Evolutionary conservation across 441 rosid genomes (phyloP).

Genomic region (Rhodomyrtus psidioides): DNA sequence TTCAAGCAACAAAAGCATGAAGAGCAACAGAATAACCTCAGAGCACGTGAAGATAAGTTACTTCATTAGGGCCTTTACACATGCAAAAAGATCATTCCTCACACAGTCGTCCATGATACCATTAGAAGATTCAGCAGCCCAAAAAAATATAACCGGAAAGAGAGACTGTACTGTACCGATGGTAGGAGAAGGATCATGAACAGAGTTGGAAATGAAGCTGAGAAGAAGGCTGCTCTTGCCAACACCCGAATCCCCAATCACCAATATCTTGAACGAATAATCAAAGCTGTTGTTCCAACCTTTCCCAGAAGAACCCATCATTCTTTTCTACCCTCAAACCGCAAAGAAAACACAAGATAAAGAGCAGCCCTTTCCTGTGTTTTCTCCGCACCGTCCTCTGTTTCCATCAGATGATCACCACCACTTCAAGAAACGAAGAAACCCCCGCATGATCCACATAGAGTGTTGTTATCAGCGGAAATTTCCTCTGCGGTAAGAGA

Average conservation of each 20-base stretch:
- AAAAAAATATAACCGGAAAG: no score
- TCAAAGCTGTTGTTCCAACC: neutral
- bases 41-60: neutral
- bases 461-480: neutral
- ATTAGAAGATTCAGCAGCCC: no score
- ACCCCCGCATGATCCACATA: neutral
- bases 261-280: constrained; percentile 3
- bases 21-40: neutral
- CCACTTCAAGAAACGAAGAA: neutral
- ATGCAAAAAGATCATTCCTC: neutral
- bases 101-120: neutral
- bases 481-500: neutral
- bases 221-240: constrained; percentile 6
- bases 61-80: neutral
- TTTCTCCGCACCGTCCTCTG: neutral
- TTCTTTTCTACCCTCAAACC: neutral
- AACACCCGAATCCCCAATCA: constrained; percentile 6
- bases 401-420: neutral
- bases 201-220: constrained; percentile 1
- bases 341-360: neutral
- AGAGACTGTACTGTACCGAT: neutral
- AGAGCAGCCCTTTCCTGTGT: neutral
- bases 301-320: neutral
- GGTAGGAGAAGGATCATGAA: neutral
- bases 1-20: neutral